Evolutionary conservation across 2,329 filamentous ascomycete genomes (phyloP).

Genomic region (Penicillium nordicum): DNA sequence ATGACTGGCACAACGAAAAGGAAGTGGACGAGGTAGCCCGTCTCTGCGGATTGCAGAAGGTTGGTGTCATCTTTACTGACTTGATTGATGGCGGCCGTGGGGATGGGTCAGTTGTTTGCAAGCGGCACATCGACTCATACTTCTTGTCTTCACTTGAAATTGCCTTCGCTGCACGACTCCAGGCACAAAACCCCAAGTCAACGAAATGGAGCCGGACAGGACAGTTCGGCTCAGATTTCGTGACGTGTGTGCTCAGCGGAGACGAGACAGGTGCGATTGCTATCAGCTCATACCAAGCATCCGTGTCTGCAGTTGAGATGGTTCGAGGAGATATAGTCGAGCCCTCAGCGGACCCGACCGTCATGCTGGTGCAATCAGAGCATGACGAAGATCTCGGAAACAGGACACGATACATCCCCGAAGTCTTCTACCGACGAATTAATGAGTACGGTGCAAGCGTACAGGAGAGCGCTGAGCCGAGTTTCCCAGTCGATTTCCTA

Average conservation of each 20-base stretch:
- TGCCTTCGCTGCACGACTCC: conserved; percentile 79
- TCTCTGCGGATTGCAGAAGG: conserved; percentile 78
- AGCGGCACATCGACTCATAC: conserved; percentile 92
- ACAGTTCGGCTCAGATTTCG: conserved; percentile 90
- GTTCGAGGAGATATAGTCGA: conserved; percentile 91
- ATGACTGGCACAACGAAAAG: conserved; percentile 79
- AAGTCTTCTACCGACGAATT: conserved; percentile 92
- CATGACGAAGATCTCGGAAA: conserved; percentile 70
- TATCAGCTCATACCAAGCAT: conserved; percentile 90
- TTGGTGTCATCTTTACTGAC: conserved; percentile 95
- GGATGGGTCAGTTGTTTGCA: conserved; percentile 87
- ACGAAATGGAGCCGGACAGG: conserved; percentile 98
- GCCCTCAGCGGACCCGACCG: conserved; percentile 83
- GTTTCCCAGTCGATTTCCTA: conserved; percentile 94
- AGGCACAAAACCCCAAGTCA: conserved; percentile 81
- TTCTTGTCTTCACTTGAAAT: conserved; percentile 91
- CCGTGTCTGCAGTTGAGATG: conserved; percentile 96
- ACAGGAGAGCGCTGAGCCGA: conserved; percentile 93
- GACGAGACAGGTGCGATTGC: conserved; percentile 85
- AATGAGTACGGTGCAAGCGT: conserved; percentile 97
- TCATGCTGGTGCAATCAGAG: conserved; percentile 93
- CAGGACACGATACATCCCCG: conserved; percentile 84
- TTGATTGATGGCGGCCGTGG: conserved; percentile 75
- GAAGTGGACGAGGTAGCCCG: conserved; percentile 76
- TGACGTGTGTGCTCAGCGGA: conserved; percentile 93